Evolutionary conservation across 805 yeast species (phyloP).

Genomic region (Kodamaea kakaduensis): DNA sequence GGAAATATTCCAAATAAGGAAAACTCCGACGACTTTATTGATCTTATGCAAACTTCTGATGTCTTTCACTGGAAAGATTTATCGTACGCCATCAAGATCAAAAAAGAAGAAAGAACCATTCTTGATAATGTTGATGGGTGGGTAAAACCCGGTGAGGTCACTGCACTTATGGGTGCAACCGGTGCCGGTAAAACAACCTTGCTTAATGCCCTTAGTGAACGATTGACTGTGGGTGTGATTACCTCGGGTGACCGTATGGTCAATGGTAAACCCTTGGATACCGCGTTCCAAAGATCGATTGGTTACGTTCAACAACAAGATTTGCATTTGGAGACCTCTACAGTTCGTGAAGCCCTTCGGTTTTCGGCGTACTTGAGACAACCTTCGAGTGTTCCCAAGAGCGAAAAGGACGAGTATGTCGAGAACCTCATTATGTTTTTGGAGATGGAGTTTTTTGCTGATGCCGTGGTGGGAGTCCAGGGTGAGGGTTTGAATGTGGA

Average conservation of each 20-base stretch:
- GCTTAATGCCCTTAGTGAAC: conserved; percentile 49
- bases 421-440: conserved; percentile 48
- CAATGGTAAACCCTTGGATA: conserved; percentile 47
- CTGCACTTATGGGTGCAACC: conserved; percentile 63
- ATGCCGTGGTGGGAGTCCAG: conserved; percentile 45
- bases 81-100: conserved; percentile 18
- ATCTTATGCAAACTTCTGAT: conserved; percentile 13
- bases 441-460: conserved; percentile 51
- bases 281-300: conserved; percentile 50
- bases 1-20: neutral
- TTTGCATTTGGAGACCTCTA: conserved; percentile 46
- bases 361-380: conserved; percentile 52
- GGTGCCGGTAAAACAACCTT: conserved; percentile 62
- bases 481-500: conserved; percentile 54
- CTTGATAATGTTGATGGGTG: conserved; percentile 30
- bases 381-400: conserved; percentile 33
- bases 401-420: conserved; percentile 48
- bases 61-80: conserved; percentile 22
- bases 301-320: conserved; percentile 63
- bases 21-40: conserved; percentile 5
- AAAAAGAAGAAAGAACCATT: conserved; percentile 21
- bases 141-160: conserved; percentile 49
- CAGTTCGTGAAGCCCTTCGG: conserved; percentile 51
- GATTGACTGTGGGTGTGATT: conserved; percentile 53
- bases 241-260: conserved; percentile 54